Evolutionary conservation across 2,329 filamentous ascomycete genomes (phyloP).

Genomic region (Cephalotrichum gorgonifer): DNA sequence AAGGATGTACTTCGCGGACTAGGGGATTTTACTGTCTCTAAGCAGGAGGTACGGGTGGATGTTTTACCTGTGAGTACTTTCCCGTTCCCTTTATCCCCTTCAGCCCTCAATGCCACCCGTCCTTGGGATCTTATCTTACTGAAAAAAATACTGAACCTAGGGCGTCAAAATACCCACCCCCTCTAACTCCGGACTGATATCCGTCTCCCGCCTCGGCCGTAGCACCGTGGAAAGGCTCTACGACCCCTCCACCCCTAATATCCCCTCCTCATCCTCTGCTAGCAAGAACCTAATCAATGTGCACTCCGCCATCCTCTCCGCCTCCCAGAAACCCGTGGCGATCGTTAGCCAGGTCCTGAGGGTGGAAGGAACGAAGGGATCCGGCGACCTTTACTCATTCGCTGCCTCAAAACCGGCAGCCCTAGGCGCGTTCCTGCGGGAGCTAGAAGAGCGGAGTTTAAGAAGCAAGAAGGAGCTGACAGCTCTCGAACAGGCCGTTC

Average conservation of each 20-base stretch:
- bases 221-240: not conserved
- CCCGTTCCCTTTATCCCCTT: not conserved
- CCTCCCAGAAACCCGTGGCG: conserved; percentile 5
- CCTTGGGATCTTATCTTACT: too few relatives aligned
- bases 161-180: not conserved
- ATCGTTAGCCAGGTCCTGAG: conserved; percentile 3
- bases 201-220: not conserved
- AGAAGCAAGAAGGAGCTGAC: conserved; percentile 47
- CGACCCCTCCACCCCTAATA: not conserved
- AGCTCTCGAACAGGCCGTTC: conserved; percentile 47
- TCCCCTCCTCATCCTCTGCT: not conserved
- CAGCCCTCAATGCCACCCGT: not conserved
- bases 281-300: not conserved
- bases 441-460: conserved; percentile 46
- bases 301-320: not conserved
- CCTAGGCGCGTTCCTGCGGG: conserved; percentile 43
- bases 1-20: not conserved
- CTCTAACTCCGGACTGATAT: not conserved
- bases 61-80: not conserved
- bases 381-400: not conserved
- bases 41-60: not conserved
- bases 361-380: not conserved
- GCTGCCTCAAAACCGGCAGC: not conserved
- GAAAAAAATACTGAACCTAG: not conserved
- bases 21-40: not conserved